Conservation (phyloP, 2,329 filamentous ascomycete genomes). For the Chaetomium strumarium region DNA sequence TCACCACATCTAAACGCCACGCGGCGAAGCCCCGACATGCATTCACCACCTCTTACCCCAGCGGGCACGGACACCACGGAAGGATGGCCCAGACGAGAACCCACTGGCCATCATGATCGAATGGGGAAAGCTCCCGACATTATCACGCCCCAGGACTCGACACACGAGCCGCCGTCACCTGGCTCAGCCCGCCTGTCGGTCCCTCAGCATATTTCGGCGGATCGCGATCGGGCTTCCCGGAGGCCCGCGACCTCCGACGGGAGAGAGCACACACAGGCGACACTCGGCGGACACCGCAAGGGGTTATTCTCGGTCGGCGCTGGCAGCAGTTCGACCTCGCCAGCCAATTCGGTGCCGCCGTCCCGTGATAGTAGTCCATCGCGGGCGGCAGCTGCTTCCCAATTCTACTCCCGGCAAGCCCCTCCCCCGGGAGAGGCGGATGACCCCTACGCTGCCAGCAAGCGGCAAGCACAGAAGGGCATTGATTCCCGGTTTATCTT, state of each 20-base stretch:
- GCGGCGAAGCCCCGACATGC: constrained; percentile 56
- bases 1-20: constrained; percentile 63
- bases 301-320: constrained; percentile 48
- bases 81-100: constrained; percentile 28
- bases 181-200: constrained; percentile 36
- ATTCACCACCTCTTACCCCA: constrained; percentile 85
- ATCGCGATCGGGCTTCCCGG: constrained; percentile 32
- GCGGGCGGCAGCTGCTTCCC: constrained; percentile 53
- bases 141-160: constrained; percentile 65
- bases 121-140: constrained; percentile 25
- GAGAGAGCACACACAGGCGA: constrained; percentile 22
- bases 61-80: constrained; percentile 58
- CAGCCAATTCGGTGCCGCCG: constrained; percentile 46
- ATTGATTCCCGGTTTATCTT: constrained; percentile 85
- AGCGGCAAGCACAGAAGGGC: constrained; percentile 60
- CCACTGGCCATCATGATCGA: constrained; percentile 14
- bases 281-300: constrained; percentile 40
- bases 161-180: constrained; percentile 44
- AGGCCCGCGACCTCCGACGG: constrained; percentile 37
- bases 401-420: constrained; percentile 65
- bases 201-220: constrained; percentile 36
- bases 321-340: constrained; percentile 33
- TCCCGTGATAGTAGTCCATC: constrained; percentile 62
- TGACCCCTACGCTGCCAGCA: constrained; percentile 81
- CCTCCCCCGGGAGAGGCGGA: constrained; percentile 74